Percentiles rank a stretch among this genome's conserved stretches.
phyloP scores from a whole-genome alignment of 352 stramenopile species.

The Phytophthora podocarpi region DNA sequence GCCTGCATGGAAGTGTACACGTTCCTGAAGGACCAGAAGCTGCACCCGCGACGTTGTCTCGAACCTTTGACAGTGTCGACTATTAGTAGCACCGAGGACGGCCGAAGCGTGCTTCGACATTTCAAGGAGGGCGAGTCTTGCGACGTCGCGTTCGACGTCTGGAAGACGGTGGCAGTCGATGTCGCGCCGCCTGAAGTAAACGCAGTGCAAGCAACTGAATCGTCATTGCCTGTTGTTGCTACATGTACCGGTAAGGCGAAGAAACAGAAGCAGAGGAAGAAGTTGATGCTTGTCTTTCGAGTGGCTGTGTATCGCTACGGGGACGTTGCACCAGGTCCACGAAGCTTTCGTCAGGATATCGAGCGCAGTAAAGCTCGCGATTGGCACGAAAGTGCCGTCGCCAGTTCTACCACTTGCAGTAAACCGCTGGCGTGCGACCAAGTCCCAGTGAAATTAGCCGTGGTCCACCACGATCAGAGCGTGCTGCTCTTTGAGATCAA shows the following conservation, averaged over 20 bases:
- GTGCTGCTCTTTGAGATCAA: constrained; percentile 71
- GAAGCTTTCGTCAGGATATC: constrained; percentile 22
- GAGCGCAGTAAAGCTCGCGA: constrained; percentile 4
- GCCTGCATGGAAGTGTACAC: constrained; percentile 59
- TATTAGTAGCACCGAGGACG: constrained; percentile 3
- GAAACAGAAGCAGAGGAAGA: constrained; percentile 45
- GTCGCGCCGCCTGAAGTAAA: background rate
- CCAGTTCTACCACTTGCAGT: background rate
- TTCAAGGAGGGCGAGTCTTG: constrained; percentile 12
- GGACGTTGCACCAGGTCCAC: constrained; percentile 38
- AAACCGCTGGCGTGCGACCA: background rate
- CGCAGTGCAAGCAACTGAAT: background rate
- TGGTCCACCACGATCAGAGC: constrained; percentile 57
- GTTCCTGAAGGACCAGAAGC: constrained; percentile 70
- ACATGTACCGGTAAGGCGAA: constrained; percentile 17
- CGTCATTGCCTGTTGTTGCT: background rate
- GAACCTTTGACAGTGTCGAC: constrained; percentile 1
- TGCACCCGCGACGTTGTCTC: constrained; percentile 60
- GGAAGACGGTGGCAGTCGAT: constrained; percentile 40
- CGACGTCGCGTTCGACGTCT: constrained; percentile 63
- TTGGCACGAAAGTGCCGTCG: too few species aligned
- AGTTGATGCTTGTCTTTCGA: constrained; percentile 54
- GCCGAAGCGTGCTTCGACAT: constrained; percentile 30
- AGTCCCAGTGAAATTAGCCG: constrained; percentile 67
- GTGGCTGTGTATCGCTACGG: constrained; percentile 57